A percentile compares a stretch with the other conserved stretches of the same genome.
phyloP scores from a whole-genome alignment of 2,329 filamentous ascomycete species.

The Blumeriella jaapii region DNA sequence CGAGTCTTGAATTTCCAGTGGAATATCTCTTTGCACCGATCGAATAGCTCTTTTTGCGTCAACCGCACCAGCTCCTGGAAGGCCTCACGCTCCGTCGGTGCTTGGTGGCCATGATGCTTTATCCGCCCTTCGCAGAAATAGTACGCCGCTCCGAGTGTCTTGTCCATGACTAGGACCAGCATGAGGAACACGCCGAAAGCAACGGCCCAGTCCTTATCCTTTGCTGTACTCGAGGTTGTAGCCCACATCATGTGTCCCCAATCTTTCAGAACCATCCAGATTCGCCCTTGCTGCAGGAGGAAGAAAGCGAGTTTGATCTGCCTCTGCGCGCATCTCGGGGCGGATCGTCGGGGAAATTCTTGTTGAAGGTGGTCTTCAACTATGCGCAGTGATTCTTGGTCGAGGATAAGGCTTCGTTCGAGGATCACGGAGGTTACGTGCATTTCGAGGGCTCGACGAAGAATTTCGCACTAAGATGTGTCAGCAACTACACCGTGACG shows the following conservation, averaged over 20 bases:
- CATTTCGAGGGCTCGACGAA: constrained; percentile 24
- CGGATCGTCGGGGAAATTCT: constrained; percentile 17
- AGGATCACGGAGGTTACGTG: constrained; percentile 23
- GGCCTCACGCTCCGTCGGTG: constrained; percentile 14
- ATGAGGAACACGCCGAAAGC: constrained; percentile 24
- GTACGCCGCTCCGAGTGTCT: constrained; percentile 17
- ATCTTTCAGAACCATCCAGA: constrained; percentile 20
- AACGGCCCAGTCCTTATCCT: constrained; percentile 24
- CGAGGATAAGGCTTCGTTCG: constrained; percentile 23
- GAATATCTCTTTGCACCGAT: constrained; percentile 26
- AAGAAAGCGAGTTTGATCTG: constrained; percentile 26
- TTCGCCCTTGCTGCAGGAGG: constrained; percentile 20
- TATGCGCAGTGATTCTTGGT: constrained; percentile 17
- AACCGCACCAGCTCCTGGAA: constrained; percentile 18
- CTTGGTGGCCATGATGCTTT: constrained; percentile 14
- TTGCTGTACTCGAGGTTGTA: constrained; percentile 18
- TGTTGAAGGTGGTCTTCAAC: constrained; percentile 18
- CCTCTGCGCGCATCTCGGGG: constrained; percentile 22
- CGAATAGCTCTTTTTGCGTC: constrained; percentile 24
- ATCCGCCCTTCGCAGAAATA: constrained; percentile 20
- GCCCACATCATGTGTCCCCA: constrained; percentile 27
- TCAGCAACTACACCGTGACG: constrained; percentile 4
- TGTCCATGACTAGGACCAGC: constrained; percentile 23
- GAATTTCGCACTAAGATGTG: constrained; percentile 17
- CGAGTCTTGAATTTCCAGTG: constrained; percentile 27